Conservation (phyloP, 257 asterid genomes). For the Paraleonurus japonicus region DNA sequence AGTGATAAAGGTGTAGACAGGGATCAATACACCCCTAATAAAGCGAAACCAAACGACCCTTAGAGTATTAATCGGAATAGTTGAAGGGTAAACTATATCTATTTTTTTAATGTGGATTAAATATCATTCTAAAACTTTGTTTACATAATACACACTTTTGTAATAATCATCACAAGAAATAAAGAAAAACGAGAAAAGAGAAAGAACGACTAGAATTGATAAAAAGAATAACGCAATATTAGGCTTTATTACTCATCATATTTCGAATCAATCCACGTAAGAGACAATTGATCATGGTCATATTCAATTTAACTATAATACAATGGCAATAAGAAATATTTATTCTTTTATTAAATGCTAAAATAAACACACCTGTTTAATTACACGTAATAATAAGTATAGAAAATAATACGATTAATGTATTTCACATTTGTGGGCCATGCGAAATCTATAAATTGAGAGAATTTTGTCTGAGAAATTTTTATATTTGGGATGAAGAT, state of each 20-base stretch:
- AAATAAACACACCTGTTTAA: background rate
- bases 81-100: too few relatives aligned
- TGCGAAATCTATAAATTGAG: background rate
- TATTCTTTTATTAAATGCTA: background rate
- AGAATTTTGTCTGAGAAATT: too few relatives aligned
- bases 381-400: background rate
- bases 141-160: too few relatives aligned
- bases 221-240: background rate
- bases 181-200: background rate
- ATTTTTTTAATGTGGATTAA: too few relatives aligned
- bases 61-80: too few relatives aligned
- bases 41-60: too few relatives aligned
- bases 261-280: conserved; percentile 17
- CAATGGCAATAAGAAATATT: background rate
- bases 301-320: background rate
- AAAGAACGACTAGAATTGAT: background rate
- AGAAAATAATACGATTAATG: background rate
- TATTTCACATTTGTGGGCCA: background rate
- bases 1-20: too few relatives aligned
- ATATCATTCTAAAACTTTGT: too few relatives aligned
- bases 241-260: background rate
- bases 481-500: too few relatives aligned
- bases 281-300: background rate
- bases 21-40: too few relatives aligned
- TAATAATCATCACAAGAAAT: background rate